Conservation (phyloP, 2,329 filamentous ascomycete species). For the Drechslerella stenobrocha region DNA sequence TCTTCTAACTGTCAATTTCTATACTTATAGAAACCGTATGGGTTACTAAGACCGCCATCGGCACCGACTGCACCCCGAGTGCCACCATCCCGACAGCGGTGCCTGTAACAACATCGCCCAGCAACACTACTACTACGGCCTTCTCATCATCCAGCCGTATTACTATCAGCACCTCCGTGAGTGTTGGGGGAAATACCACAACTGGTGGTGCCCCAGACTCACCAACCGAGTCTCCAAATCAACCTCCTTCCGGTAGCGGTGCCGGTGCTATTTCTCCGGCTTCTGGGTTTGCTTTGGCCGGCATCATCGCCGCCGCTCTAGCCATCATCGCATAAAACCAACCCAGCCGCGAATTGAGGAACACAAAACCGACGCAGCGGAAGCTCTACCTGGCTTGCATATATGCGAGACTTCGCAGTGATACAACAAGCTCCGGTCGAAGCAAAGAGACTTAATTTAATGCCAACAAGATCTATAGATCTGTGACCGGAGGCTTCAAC, state of each 20-base stretch:
- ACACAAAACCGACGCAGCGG: no score
- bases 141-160: slow-evolving; percentile 1
- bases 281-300: slow-evolving; percentile 39
- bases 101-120: slow-evolving; percentile 7
- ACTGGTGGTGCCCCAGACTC: slow-evolving; percentile 22
- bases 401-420: no score
- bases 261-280: slow-evolving; percentile 28
- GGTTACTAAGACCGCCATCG: slow-evolving; percentile 41
- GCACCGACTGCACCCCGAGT: slow-evolving; percentile 38
- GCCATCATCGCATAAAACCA: slow-evolving; percentile 30
- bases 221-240: slow-evolving; percentile 13
- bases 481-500: no score
- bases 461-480: no score
- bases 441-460: no score
- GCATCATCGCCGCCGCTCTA: slow-evolving; percentile 31
- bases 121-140: slow-evolving; percentile 22
- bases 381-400: no score
- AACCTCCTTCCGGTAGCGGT: slow-evolving; percentile 9
- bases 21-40: slow-evolving; percentile 42
- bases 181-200: slow-evolving; percentile 13
- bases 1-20: not conserved
- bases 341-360: no score
- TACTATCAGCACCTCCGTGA: slow-evolving; percentile 12
- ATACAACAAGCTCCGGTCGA: no score
- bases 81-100: slow-evolving; percentile 16